Base-by-base conservation (phyloP, 169 alveolate species). In the Plasmodium coatneyi region DNA sequence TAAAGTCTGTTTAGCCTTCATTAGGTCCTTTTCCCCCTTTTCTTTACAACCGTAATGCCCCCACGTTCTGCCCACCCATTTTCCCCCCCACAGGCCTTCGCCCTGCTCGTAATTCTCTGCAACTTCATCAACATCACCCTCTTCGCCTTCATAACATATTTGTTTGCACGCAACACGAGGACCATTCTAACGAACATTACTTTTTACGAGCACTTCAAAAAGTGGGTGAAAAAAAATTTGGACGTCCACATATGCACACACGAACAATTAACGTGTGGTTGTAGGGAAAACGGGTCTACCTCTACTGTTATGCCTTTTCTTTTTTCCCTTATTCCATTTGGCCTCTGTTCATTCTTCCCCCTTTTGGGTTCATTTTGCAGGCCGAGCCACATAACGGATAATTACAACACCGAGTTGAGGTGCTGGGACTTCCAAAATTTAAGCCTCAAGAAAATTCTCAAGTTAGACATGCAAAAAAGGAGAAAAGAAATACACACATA, bases 131-230 rank as follows among this genome's bases (percentile, higher is more conserved):
- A 97, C 92, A 87, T 95, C 25, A 96, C 97, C 25, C 93, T 97
- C 95, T 93, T 96, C 86, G 92, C 93, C 54, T 97, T 97, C 79
- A 97, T 95, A 36, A 84, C 95, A 22, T 97, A 97, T 83, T 97
- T 97, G 41, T 93, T 95, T 72, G 84, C 95, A 14, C 95, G 99
- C 25, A 96, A 96, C 66, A 66, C 96, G 32, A 92, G 98, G 76
- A 95, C 98, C 70, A 97, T 97, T 92, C 16, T 96, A 66, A 96
- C 99, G 60, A 97, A 97, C 89, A 97, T 97, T 36, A 97, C 99
- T n/a, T 97, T 95, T 96, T 97, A 97, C 84, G 99, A 97, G 81
- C 96, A 78, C 87, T 96, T 95, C 60, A 95, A 97, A 83, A 97
- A 95, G 95, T 98, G 97, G 92, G 54, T 41, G 74, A 52, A 36